Base-by-base conservation (phyloP, 225 moss, liverwort and hornwort species). In the Ulota crispa region DNA sequence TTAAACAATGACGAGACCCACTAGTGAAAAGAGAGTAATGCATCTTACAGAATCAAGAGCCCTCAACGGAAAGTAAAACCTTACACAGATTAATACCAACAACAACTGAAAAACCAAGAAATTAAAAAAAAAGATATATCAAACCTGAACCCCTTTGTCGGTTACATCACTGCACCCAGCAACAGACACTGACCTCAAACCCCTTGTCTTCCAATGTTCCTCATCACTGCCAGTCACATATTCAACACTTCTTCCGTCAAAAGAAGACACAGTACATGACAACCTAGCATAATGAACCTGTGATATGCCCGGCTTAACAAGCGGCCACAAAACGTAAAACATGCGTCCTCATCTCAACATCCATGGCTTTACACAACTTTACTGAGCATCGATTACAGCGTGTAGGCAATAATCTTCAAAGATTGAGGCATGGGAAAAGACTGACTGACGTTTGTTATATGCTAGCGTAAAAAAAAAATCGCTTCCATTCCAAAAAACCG, bases 131-230 rank as follows among this genome's bases (percentile, higher is more conserved):
- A 63, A 36, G 5, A 59, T 31, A 34, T 14, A 60, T 82, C 82
- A 55, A 34, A 98, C 97, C 93, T 98, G 97, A 75, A 95, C 82
- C 75, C 97, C 97, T 86, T 93, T 93, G 81, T 98, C 97, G 78
- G 93, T 89, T 63, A 95, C 86, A 69, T 95, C 93, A 77, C 82
- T 90, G 80, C 95, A 95, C 59, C 93, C 91, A 68, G 94, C 95
- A 75, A 98, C 86, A 66, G 83, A 92, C 31, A 98, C 93, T 76
- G 91, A 88, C 76, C 85, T 89, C 82, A 97, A 86, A 73, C 95
- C 95, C 80, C 62, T 84, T 62, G 79, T 70, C 67, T 79, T 83
- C 84, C 85, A 90, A 80, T 85, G 81, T 45, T 92, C 92, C 68
- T 92, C 91, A 59, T 80, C 84, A 66, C 89, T 84, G 81, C 45